Evolutionary conservation across 495 filamentous ascomycete species (phyloP).

Genomic region (Venustampulla echinocandica): DNA sequence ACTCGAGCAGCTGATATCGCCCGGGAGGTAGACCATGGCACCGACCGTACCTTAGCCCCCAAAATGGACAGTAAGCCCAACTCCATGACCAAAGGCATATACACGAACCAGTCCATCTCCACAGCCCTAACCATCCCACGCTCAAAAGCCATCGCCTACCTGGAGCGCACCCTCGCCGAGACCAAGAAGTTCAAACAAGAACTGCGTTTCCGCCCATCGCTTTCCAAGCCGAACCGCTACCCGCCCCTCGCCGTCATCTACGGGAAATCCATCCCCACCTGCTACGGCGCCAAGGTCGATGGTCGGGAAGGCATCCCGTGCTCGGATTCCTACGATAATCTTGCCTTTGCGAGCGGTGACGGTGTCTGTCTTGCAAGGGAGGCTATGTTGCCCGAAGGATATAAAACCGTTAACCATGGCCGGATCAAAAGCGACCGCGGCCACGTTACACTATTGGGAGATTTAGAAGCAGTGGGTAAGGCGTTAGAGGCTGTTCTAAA

Average conservation of each 20-base stretch:
- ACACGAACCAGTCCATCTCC: slow-evolving; percentile 27
- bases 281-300: slow-evolving; percentile 65
- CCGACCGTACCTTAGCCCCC: slow-evolving; percentile 38
- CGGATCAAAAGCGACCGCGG: slow-evolving; percentile 72
- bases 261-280: slow-evolving; percentile 78
- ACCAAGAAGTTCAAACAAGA: slow-evolving; percentile 66
- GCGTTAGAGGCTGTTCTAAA: slow-evolving; percentile 58
- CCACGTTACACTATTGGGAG: slow-evolving; percentile 78
- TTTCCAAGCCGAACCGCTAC: slow-evolving; percentile 59
- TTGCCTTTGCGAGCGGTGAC: slow-evolving; percentile 81
- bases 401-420: slow-evolving; percentile 60
- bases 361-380: slow-evolving; percentile 81
- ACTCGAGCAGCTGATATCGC: slow-evolving; percentile 22
- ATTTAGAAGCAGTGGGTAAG: slow-evolving; percentile 72
- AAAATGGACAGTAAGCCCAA: slow-evolving; percentile 37
- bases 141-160: slow-evolving; percentile 47
- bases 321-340: slow-evolving; percentile 75
- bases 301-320: slow-evolving; percentile 61
- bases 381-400: slow-evolving; percentile 79
- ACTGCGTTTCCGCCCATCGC: slow-evolving; percentile 49
- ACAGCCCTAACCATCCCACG: slow-evolving; percentile 30
- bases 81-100: slow-evolving; percentile 12
- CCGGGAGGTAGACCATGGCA: slow-evolving; percentile 23
- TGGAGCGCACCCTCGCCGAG: slow-evolving; percentile 64
- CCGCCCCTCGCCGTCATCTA: slow-evolving; percentile 82